These are phyloP conservation scores for Conoideocrella luteorostrata DNA, from an alignment of 2,329 filamentous ascomycete genomes.

Conservation along the genomic window DNA sequence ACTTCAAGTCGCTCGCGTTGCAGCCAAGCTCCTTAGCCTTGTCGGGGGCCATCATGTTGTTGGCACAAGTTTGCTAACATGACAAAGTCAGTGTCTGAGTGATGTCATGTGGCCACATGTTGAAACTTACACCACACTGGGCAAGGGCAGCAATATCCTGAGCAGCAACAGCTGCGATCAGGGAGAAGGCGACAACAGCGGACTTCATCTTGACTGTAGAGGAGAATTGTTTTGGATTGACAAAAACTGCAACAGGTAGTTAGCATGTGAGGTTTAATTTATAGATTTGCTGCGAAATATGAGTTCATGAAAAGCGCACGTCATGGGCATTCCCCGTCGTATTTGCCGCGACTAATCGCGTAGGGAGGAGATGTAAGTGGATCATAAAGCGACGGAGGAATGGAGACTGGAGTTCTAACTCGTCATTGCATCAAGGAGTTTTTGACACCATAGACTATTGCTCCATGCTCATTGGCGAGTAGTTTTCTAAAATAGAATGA, in stretches of 20 bases:
- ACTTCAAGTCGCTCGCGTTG: conserved; percentile 30
- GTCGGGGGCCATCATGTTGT: conserved; percentile 40
- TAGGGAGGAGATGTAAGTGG: neutral
- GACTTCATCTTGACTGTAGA: conserved; percentile 45
- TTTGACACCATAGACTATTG: neutral
- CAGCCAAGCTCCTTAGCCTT: conserved; percentile 42
- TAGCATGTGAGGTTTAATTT: neutral
- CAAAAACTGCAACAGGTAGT: neutral
- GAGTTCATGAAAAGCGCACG: neutral
- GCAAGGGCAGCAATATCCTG: conserved; percentile 38
- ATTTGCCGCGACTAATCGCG: neutral
- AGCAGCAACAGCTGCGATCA: conserved; percentile 33
- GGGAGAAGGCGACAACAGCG: conserved; percentile 33
- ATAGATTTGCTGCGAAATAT: no score
- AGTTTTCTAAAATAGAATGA: no score
- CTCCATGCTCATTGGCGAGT: neutral
- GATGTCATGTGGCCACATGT: neutral
- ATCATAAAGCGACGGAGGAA: no score
- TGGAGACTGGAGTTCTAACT: no score
- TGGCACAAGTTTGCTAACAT: conserved; percentile 41
- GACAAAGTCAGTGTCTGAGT: conserved; percentile 11
- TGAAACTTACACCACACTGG: conserved; percentile 45
- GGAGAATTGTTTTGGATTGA: neutral
- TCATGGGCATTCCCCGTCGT: neutral
- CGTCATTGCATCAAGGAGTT: neutral